Evolutionary conservation across 176 grass and related monocot species (phyloP), one percentile per base, ranked within the genome.

Genomic region (Rhynchospora pubera): DNA sequence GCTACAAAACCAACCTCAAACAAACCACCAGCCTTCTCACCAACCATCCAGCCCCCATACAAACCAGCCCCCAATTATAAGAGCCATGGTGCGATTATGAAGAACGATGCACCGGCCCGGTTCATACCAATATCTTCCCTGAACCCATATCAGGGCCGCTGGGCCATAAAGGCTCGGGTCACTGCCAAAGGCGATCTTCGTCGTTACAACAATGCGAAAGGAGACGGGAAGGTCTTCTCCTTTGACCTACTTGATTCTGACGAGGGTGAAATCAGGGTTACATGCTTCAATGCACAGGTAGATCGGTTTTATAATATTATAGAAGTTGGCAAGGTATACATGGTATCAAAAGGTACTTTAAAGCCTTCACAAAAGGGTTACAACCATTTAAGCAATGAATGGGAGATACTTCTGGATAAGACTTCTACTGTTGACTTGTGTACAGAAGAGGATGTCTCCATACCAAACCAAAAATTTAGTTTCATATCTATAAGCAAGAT

Each of bases 211-310:
- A 98, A 93, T 88, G 87, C 90, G 64, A 98, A 87, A 88, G 96
- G 96, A 68, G 96, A 94, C 77, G 92, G 96, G 23, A 98, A 98
- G 81, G 92, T 98, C 52, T 98, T 98, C 85, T 94, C 87, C 72
- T 98, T 98, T 83, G 92, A 94, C 69, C 71, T 98, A 22, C 92
- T 98, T 83, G 96, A 98, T 88, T 93, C 90, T 88, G 92, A 94
- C 78, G 89, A 85, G 19, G 89, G 95, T 81, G 95, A 98, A 83
- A 93, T 98, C 79, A 84, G 90, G 81, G 95, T 89, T 62, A 87
- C 90, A 79, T 98, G 95, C 81, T 98, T 98, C 81, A 93, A 94
- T 82, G 18, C 81, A 55, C 83, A 88, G 23, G 84, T 93, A 58
- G 95, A 98, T 84, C 88, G 89, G 34, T 98, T 98, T 88, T 91